Conservation (phyloP, 2,329 filamentous ascomycete genomes). For the Colletotrichum australisinense region DNA sequence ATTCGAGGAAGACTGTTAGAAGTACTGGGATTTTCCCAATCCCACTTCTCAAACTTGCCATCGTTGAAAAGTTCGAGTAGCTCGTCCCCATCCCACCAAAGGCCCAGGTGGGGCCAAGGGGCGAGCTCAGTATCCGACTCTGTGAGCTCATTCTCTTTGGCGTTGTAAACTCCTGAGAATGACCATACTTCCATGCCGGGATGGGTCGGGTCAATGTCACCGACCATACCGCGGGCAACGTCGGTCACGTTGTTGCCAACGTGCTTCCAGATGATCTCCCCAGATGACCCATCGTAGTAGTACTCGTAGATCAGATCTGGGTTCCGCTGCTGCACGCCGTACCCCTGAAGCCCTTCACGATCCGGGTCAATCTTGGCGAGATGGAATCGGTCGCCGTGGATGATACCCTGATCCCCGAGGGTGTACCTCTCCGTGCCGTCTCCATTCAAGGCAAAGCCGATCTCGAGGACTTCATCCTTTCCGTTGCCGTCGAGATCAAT, state of each 20-base stretch:
- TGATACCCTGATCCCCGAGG: constrained; percentile 33
- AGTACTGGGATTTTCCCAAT: neutral
- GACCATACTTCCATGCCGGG: constrained; percentile 39
- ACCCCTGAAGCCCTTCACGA: constrained; percentile 38
- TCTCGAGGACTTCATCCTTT: constrained; percentile 37
- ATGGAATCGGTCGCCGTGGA: constrained; percentile 40
- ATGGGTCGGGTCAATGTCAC: constrained; percentile 39
- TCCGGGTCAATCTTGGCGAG: constrained; percentile 40
- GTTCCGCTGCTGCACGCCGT: constrained; percentile 39
- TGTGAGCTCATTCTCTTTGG: constrained; percentile 21
- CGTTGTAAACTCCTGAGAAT: constrained; percentile 38
- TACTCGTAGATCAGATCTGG: constrained; percentile 37
- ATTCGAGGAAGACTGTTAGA: constrained; percentile 7
- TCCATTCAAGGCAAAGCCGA: constrained; percentile 39
- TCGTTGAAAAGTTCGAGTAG: constrained; percentile 40
- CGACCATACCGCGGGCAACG: constrained; percentile 37
- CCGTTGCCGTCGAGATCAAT: constrained; percentile 39
- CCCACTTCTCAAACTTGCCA: constrained; percentile 40
- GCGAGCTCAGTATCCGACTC: neutral
- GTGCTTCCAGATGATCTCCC: constrained; percentile 38
- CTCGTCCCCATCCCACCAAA: constrained; percentile 36
- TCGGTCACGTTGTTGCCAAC: constrained; percentile 12
- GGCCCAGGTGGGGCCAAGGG: constrained; percentile 25
- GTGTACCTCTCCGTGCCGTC: constrained; percentile 37
- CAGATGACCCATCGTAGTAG: constrained; percentile 39